phyloP scores from a whole-genome alignment of 2,329 filamentous ascomycete species.

The Orbilia blumenaviensis region DNA sequence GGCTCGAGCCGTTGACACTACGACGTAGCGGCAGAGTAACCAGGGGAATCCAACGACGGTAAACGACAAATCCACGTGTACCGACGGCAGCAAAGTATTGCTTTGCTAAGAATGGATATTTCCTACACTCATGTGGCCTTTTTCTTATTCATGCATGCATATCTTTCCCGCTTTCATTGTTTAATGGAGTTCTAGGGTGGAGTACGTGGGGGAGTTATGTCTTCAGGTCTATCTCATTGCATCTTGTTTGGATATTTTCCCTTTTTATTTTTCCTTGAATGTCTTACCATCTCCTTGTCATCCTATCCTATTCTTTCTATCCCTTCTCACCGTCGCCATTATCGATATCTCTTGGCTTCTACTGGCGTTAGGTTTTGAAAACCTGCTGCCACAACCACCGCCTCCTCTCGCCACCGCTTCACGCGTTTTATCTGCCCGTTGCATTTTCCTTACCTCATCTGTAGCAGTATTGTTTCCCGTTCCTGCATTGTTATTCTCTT shows the following conservation, averaged over 20 bases:
- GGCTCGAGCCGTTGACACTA: constrained; percentile 31
- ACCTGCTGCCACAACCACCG: neutral
- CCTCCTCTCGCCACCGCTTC: neutral
- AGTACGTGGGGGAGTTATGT: constrained; percentile 36
- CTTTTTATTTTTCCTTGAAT: neutral
- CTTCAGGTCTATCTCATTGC: constrained; percentile 17
- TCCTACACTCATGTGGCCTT: constrained; percentile 10
- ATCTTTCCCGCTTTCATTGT: constrained; percentile 11
- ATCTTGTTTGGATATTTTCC: constrained; percentile 10
- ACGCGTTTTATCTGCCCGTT: neutral
- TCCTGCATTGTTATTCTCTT: constrained; percentile 4
- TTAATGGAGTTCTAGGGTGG: constrained; percentile 44
- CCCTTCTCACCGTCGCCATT: neutral
- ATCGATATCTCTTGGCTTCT: neutral
- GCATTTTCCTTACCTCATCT: constrained; percentile 27
- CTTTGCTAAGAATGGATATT: constrained; percentile 1
- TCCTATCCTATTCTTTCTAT: neutral
- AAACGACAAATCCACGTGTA: constrained; percentile 9
- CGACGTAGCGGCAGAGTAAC: constrained; percentile 32
- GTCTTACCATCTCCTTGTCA: constrained; percentile 8
- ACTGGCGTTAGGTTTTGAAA: constrained; percentile 39
- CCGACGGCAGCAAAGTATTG: neutral
- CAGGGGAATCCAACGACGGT: constrained; percentile 39
- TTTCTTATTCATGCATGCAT: constrained; percentile 13
- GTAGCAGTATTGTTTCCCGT: constrained; percentile 31